A percentile compares a stretch with the other conserved stretches of the same genome.
These are phyloP conservation scores for Paracamarosporium sp. DNA, from an alignment of 2,329 filamentous ascomycete species.

Conservation along the genomic window DNA sequence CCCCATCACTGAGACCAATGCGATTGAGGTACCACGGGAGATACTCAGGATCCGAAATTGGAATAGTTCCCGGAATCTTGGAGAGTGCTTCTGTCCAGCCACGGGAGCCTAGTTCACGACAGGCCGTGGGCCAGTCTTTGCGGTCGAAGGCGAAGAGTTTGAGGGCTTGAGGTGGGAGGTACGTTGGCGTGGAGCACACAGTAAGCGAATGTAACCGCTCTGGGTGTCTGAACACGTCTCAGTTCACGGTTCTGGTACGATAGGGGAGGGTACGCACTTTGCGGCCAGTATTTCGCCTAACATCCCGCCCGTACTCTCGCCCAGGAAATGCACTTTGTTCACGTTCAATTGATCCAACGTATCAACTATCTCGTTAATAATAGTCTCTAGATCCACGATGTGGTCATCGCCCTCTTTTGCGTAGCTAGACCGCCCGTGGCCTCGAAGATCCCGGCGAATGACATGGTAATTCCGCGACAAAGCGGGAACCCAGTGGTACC, in stretches of 20 bases:
- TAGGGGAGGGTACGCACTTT: conserved; percentile 1
- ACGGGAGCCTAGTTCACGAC: conserved; percentile 36
- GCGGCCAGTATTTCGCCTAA: conserved; percentile 44
- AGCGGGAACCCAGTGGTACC: conserved; percentile 46
- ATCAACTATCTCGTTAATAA: conserved; percentile 41
- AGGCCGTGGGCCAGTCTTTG: conserved; percentile 35
- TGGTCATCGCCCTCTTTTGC: conserved; percentile 23
- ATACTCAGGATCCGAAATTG: conserved; percentile 33
- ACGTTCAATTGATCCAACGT: conserved; percentile 42
- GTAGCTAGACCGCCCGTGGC: conserved; percentile 41
- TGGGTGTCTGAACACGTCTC: conserved; percentile 20
- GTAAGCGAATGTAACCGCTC: conserved; percentile 38
- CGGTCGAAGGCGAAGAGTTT: conserved; percentile 39
- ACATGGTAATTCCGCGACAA: conserved; percentile 39
- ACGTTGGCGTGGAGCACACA: conserved; percentile 39
- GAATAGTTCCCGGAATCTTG: conserved; percentile 38
- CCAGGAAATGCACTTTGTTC: conserved; percentile 41
- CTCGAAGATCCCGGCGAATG: conserved; percentile 42
- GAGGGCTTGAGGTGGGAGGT: conserved; percentile 34
- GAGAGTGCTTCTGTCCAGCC: conserved; percentile 41
- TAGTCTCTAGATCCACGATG: conserved; percentile 30
- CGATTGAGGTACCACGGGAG: conserved; percentile 41
- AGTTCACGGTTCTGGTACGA: not conserved
- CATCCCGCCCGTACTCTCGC: conserved; percentile 45
- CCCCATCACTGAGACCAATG: conserved; percentile 31